Base-by-base conservation (phyloP, 768 basidiomycete genomes). In the Boletus huronensis region DNA sequence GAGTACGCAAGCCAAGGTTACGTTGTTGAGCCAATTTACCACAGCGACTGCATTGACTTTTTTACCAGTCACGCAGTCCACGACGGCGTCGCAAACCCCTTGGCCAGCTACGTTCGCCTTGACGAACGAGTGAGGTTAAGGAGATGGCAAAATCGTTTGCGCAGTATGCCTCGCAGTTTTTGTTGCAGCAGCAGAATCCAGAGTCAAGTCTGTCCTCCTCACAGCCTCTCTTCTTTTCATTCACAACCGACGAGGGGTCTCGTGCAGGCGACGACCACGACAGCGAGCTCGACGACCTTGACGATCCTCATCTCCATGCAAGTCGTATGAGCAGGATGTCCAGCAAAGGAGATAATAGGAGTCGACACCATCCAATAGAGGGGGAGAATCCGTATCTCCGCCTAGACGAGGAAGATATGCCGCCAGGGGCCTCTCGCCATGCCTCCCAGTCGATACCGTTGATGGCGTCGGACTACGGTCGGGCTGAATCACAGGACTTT, bases 171-270 rank as follows among this genome's bases (percentile, higher is more conserved):
- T 90, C 89, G 41, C 88, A 90, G 62, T 90, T 90, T 67, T 75
- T 91, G 69, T 84, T 79, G 67, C 79, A 80, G 60, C 83, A 82
- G 63, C 78, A 73, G 54, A 74, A 76, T 52, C 66, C 68, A 53
- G 75, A 81, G 35, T 81, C 79, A 61, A 72, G 81, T 63, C 79
- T 81, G 38, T 80, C 82, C 21, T 84, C 83, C 36, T 77, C 75
- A 35, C 88, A 90, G 71, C 90, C 90, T 50, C 81, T 93, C 70
- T 93, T 93, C 78, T 93, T 88, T 78, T 92, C 90, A 19, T 91
- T 92, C 71, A 85, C 85, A 42, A 89, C 88, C 58, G 87, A 89
- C 73, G 79, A 84, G 50, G 87, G 79, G 51, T 72, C 77, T 55
- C 79, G 80, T 68, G 72, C 74, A 61, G 82, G 78, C 55, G 72